Evolutionary conservation across 2,329 filamentous ascomycete genomes (phyloP).

Genomic region (Coniella vitis): DNA sequence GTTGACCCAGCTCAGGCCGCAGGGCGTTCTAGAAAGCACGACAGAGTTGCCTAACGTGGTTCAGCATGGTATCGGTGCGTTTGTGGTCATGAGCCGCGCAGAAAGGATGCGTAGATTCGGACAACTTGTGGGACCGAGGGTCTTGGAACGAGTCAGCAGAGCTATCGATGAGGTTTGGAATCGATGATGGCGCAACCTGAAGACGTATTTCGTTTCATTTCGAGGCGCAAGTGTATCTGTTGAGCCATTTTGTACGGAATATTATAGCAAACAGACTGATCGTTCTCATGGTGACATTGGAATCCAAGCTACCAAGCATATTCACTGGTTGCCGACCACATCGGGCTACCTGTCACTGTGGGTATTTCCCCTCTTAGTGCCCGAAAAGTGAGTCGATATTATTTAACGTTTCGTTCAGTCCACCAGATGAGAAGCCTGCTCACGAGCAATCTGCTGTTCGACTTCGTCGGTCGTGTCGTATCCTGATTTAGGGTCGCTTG

Average conservation of each 20-base stretch:
- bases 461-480: no score
- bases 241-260: no score
- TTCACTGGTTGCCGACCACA: no score
- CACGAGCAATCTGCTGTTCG: not conserved
- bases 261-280: no score
- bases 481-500: not conserved
- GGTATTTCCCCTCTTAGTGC: no score
- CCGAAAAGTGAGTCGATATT: no score
- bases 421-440: conserved; percentile 1
- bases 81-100: conserved; percentile 48
- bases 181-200: conserved; percentile 16
- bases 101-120: conserved; percentile 46
- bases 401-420: no score
- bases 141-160: conserved; percentile 45
- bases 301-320: no score
- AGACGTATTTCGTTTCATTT: not conserved
- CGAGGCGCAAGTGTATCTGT: not conserved
- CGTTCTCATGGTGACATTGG: no score
- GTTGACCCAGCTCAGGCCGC: conserved; percentile 38
- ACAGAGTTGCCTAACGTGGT: conserved; percentile 9
- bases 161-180: conserved; percentile 46
- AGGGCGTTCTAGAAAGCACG: conserved; percentile 16
- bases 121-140: conserved; percentile 43
- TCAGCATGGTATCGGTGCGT: conserved; percentile 41
- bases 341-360: no score